A percentile compares a stretch with the other conserved stretches of the same genome.
These are phyloP conservation scores for Erythrobasidium hasegawianum DNA, from an alignment of 1,284 basidiomycete species.

Conservation along the genomic window DNA sequence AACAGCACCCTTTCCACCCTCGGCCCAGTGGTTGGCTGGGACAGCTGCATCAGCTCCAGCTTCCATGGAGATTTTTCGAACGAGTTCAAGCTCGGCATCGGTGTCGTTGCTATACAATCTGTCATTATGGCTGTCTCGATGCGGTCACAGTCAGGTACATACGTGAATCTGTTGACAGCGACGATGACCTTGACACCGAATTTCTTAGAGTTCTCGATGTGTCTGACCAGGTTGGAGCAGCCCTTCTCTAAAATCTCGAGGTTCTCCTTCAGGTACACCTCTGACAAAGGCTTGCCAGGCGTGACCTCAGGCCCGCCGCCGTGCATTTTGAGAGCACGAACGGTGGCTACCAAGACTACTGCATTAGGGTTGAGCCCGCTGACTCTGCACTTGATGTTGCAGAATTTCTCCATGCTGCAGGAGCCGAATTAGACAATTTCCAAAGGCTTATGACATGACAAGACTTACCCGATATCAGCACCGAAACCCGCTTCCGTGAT, in stretches of 20 bases:
- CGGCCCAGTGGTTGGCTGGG: conserved; percentile 95
- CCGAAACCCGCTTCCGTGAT: conserved; percentile 98
- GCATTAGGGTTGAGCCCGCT: conserved; percentile 92
- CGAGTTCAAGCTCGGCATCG: conserved; percentile 78
- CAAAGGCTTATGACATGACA: background rate
- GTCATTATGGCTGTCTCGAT: too few species aligned
- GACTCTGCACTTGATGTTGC: conserved; percentile 97
- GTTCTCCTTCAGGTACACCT: conserved; percentile 92
- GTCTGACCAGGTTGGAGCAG: conserved; percentile 86
- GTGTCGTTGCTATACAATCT: conserved; percentile 71
- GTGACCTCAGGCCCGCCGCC: conserved; percentile 96
- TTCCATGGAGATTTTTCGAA: conserved; percentile 71
- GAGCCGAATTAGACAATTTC: background rate
- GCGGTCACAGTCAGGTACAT: too few species aligned
- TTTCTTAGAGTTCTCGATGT: conserved; percentile 92
- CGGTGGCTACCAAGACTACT: conserved; percentile 92
- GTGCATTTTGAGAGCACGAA: conserved; percentile 98
- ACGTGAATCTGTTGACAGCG: conserved; percentile 93
- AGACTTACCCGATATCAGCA: conserved; percentile 80
- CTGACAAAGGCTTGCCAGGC: conserved; percentile 88
- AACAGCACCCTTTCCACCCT: conserved; percentile 82
- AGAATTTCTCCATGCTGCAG: conserved; percentile 67
- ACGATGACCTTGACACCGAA: conserved; percentile 96
- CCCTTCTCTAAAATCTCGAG: conserved; percentile 85
- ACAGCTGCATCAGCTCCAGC: conserved; percentile 94